Conservation (phyloP, 1,284 basidiomycete genomes). For the Ceratobasidium sp. region DNA sequence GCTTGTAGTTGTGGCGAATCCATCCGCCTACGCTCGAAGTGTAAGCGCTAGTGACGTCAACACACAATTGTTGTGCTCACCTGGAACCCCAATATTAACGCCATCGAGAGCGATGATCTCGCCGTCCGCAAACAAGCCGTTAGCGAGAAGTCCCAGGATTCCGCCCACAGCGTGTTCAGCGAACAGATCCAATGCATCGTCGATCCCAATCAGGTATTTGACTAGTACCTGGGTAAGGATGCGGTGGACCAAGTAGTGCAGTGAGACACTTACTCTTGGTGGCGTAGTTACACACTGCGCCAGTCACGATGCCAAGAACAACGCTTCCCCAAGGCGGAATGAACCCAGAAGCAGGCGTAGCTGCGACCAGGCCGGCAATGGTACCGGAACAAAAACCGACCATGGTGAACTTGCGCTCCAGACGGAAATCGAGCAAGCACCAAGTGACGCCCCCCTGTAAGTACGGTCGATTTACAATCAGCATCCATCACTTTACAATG, state of each 20-base stretch:
- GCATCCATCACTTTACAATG: slow-evolving; percentile 81
- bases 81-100: slow-evolving; percentile 65
- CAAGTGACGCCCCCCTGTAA: slow-evolving; percentile 48
- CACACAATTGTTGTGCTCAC: not conserved
- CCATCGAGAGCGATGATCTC: slow-evolving; percentile 76
- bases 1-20: slow-evolving; percentile 76
- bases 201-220: slow-evolving; percentile 73
- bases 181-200: slow-evolving; percentile 88
- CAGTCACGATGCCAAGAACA: slow-evolving; percentile 80
- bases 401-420: slow-evolving; percentile 68
- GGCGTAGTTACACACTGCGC: slow-evolving; percentile 84
- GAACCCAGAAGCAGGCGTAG: slow-evolving; percentile 81
- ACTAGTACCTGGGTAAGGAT: slow-evolving; percentile 57
- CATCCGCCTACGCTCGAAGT: slow-evolving; percentile 71
- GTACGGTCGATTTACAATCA: slow-evolving; percentile 80
- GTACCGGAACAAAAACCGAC: slow-evolving; percentile 92
- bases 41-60: not conserved
- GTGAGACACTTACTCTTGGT: slow-evolving; percentile 74
- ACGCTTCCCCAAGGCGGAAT: slow-evolving; percentile 76
- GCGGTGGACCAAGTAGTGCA: not conserved
- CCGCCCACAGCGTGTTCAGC: slow-evolving; percentile 94
- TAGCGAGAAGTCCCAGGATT: slow-evolving; percentile 82
- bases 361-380: slow-evolving; percentile 90
- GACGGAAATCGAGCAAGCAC: slow-evolving; percentile 54
- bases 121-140: slow-evolving; percentile 79